A percentile compares a stretch with the other conserved stretches of the same genome.
Conservation (phyloP, 331 rosid species). For the Pyracantha coccinea region DNA sequence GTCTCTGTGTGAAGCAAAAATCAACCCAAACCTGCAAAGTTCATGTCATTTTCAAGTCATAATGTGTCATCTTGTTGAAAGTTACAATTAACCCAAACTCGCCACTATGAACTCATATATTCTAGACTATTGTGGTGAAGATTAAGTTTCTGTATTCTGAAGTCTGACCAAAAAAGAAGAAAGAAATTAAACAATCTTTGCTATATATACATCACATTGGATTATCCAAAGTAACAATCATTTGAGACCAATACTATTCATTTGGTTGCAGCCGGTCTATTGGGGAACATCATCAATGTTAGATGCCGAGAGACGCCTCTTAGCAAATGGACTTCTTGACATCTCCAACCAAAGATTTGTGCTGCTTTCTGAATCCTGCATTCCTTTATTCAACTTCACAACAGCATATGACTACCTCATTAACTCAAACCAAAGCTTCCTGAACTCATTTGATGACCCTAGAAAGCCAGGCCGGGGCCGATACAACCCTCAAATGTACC, state of each 20-base stretch:
- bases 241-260: background rate
- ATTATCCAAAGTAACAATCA: too few species aligned
- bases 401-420: constrained; percentile 31
- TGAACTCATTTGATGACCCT: constrained; percentile 34
- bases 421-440: constrained; percentile 32
- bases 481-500: constrained; percentile 42
- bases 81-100: background rate
- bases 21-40: background rate
- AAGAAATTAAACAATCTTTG: background rate
- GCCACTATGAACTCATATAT: background rate
- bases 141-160: background rate
- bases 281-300: constrained; percentile 56
- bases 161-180: background rate
- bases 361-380: constrained; percentile 60
- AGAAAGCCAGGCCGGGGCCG: constrained; percentile 40
- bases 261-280: constrained; percentile 32
- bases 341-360: constrained; percentile 41
- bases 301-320: constrained; percentile 57
- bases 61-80: background rate
- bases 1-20: background rate
- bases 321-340: constrained; percentile 57
- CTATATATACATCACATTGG: background rate
- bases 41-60: background rate
- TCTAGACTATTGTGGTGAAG: background rate
- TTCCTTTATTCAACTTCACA: constrained; percentile 52